Base-by-base conservation (phyloP, 495 filamentous ascomycete species). In the Penicillium taxi region DNA sequence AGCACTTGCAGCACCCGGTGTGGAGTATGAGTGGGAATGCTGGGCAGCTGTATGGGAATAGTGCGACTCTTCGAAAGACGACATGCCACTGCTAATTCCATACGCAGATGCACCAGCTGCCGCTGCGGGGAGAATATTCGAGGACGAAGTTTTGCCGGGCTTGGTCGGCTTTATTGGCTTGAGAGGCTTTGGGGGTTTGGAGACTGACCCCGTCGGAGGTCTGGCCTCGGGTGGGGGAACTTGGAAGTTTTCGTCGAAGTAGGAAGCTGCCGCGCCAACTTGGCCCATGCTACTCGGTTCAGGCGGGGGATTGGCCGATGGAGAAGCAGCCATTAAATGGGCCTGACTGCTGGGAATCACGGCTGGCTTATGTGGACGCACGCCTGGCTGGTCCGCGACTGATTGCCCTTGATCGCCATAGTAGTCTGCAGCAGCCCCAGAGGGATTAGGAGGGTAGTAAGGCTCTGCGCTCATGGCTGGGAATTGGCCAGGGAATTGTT, bases 391-490 rank as follows among this genome's bases (percentile, higher is more conserved):
- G 1, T 64, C 39, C n/a, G 55, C 46, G 8, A 81, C 77, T 9
- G 75, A 80, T 46, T 81, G 61, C 0, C 78, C 79, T 49, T 77
- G 73, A 52, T 82, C 79, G 12, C 70, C 70, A 42, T 82, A 82
- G 50, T 80, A 83, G 29, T 80, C 76, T 15, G 79, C 73, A 2
- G 79, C 79, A n/a, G 69, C 67, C 18, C 78, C 78, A 4, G 59
- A 60, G 35, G 64, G 65, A 12, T 75, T 62, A n/a, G 63, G 63
- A n/a, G 72, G 74, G 32, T 57, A 62, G 41, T 72, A 78, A 17
- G 73, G 71, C 17, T 60, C 50, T 7, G 74, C 41, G 20, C 50
- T 59, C 11, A 52, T 37, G 6, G 51, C 28, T 4, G 74, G 70
- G 36, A 75, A 66, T 45, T 80, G 74, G 21, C 73, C 75, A 11